Base-by-base conservation (phyloP, 495 filamentous ascomycete genomes). In the Penicillium crystallinum region DNA sequence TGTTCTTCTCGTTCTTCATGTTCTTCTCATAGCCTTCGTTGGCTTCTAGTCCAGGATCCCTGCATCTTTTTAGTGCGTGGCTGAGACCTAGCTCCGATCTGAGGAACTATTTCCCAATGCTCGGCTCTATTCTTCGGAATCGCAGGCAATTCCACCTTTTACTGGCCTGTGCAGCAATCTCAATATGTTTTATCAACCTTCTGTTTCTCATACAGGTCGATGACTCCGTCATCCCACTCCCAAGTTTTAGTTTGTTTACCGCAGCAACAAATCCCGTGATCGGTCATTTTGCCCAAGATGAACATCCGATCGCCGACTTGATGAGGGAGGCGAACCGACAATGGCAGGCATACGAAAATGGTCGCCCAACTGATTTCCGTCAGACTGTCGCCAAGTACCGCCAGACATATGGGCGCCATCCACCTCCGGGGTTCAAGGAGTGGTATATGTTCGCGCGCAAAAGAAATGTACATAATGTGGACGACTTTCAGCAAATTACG, bases 401-500 rank as follows among this genome's bases (percentile, higher is more conserved):
- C 22, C 62, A 74, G 36, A 76, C 73, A 15, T 75, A 86, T 47
- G 87, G 87, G 17, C 73, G 86, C 6, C 85, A 89, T 56, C 87
- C 87, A 2, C 87, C 87, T 10, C 86, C 87, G 8, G 85, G 83
- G 4, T 90, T 88, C 58, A 79, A 84, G 27, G 56, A 77, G 34
- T 90, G 87, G 87, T 87, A 81, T 60, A 65, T 74, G 31, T 89
- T 82, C 49, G 87, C 87, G 9, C 70, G 75, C 50, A 73, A 82
- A 42, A 70, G 76, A 10, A 70, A 80, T 10, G 81, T 79, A 15
- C 62, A 85, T 37, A 77, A 87, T 15, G 77, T 89, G 31, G 87
- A 89, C 53, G 85, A 88, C 54, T 88, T 83, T 59, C 82, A 88
- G 55, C 87, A 87, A 57, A 82, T 89, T 35, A 79, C 81, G 55